These are phyloP conservation scores for Parsonsia alboflavescens DNA, from an alignment of 257 asterid genomes.

Conservation along the genomic window DNA sequence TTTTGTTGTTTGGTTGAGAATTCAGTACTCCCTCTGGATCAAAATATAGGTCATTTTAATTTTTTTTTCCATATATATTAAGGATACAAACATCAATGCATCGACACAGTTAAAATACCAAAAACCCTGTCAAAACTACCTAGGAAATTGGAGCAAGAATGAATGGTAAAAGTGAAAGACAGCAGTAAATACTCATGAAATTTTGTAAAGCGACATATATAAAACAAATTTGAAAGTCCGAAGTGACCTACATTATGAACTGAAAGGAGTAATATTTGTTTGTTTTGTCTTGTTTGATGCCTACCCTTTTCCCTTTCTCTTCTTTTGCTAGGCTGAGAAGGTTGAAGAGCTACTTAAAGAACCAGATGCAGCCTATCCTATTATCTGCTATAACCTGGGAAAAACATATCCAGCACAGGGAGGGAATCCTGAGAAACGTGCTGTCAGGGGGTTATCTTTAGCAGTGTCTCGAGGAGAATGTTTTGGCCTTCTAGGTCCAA, in stretches of 20 bases:
- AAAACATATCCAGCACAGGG: constrained; percentile 38
- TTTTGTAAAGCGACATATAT: no score
- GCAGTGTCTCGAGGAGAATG: constrained; percentile 41
- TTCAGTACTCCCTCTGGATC: no score
- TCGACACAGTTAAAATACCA: no score
- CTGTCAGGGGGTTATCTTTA: constrained; percentile 35
- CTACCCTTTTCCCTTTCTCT: neutral
- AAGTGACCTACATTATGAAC: no score
- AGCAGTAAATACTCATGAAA: no score
- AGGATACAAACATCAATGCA: no score
- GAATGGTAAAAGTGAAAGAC: no score
- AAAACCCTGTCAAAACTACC: no score
- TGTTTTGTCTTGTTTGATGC: constrained; percentile 6
- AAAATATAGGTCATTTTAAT: no score
- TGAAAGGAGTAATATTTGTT: neutral
- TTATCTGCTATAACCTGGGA: constrained; percentile 29
- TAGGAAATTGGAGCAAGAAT: no score
- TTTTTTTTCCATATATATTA: no score
- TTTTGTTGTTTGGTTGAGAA: neutral
- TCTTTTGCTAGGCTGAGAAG: constrained; percentile 23
- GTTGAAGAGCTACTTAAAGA: constrained; percentile 29
- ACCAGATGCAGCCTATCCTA: constrained; percentile 23
- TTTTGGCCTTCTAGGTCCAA: constrained; percentile 48
- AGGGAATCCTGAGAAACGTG: constrained; percentile 40
- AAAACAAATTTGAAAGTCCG: no score